A percentile compares a stretch with the other conserved stretches of the same genome.
These are phyloP conservation scores for Sindora glabra DNA, from an alignment of 306 rosid genomes.

Conservation along the genomic window DNA sequence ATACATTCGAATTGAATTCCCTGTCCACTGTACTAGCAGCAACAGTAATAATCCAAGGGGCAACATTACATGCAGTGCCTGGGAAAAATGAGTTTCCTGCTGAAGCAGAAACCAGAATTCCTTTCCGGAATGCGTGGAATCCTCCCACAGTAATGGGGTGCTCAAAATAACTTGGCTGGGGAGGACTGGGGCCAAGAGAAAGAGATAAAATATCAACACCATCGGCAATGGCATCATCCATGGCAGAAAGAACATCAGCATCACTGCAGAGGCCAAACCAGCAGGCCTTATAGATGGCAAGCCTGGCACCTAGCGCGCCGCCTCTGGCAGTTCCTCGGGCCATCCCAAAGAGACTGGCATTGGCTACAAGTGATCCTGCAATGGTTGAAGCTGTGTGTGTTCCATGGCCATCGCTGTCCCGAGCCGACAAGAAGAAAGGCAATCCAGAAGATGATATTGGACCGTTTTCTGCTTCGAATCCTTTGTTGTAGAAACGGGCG, in stretches of 20 bases:
- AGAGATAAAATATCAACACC: constrained; percentile 64
- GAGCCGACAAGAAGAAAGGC: constrained; percentile 45
- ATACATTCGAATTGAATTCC: constrained; percentile 47
- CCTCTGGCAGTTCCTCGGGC: constrained; percentile 67
- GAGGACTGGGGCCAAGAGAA: constrained; percentile 61
- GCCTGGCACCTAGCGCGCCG: constrained; percentile 56
- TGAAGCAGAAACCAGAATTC: constrained; percentile 63
- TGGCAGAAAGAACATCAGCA: constrained; percentile 52
- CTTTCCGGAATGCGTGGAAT: constrained; percentile 63
- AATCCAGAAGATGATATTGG: constrained; percentile 27
- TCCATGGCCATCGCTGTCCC: constrained; percentile 62
- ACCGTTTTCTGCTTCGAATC: constrained; percentile 42
- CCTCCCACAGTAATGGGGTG: constrained; percentile 41
- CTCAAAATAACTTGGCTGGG: constrained; percentile 44
- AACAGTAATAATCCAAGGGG: constrained; percentile 76
- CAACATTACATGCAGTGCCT: constrained; percentile 56
- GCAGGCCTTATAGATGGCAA: constrained; percentile 67
- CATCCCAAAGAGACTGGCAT: constrained; percentile 47
- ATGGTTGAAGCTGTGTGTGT: constrained; percentile 71
- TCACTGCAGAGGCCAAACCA: constrained; percentile 52
- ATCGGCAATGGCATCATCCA: constrained; percentile 67
- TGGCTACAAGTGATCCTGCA: constrained; percentile 45
- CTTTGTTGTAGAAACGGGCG: constrained; percentile 42
- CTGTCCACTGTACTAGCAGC: constrained; percentile 64
- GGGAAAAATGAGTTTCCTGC: constrained; percentile 64